Conservation (phyloP, 257 asterid genomes). For the Penstemon barbatus region DNA sequence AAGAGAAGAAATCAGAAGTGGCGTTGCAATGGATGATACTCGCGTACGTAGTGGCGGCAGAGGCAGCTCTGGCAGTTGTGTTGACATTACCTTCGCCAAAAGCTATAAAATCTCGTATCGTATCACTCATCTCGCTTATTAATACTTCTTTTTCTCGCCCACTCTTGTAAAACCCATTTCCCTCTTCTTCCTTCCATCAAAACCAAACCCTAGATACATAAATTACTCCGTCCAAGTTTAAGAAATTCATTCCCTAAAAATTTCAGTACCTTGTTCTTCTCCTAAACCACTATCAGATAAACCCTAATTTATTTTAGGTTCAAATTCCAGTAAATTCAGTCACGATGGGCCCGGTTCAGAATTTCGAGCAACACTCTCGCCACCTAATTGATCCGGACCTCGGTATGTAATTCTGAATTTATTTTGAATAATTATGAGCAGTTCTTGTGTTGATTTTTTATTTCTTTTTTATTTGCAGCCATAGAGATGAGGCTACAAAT, state of each 20-base stretch:
- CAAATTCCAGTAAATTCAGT: slow-evolving; percentile 22
- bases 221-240: no score
- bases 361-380: slow-evolving; percentile 93
- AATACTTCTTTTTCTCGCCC: no score
- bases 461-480: slow-evolving; percentile 45
- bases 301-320: slow-evolving; percentile 21
- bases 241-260: background rate
- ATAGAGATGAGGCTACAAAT: slow-evolving; percentile 83
- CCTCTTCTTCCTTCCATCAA: no score
- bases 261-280: slow-evolving; percentile 1
- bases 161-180: no score
- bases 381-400: slow-evolving; percentile 73
- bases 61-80: slow-evolving; percentile 66
- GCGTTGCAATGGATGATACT: slow-evolving; percentile 86
- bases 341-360: slow-evolving; percentile 83
- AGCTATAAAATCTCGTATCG: slow-evolving; percentile 60
- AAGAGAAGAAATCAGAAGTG: slow-evolving; percentile 41
- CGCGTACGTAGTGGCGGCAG: slow-evolving; percentile 81
- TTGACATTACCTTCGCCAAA: slow-evolving; percentile 77
- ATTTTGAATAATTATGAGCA: background rate
- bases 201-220: no score
- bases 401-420: slow-evolving; percentile 41
- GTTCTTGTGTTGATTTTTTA: background rate
- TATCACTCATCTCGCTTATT: slow-evolving; percentile 59
- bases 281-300: slow-evolving; percentile 20